Percentiles rank a stretch among this genome's conserved stretches.
phyloP scores from a whole-genome alignment of 352 stramenopile genomes.

The Saprolegnia diclina region DNA sequence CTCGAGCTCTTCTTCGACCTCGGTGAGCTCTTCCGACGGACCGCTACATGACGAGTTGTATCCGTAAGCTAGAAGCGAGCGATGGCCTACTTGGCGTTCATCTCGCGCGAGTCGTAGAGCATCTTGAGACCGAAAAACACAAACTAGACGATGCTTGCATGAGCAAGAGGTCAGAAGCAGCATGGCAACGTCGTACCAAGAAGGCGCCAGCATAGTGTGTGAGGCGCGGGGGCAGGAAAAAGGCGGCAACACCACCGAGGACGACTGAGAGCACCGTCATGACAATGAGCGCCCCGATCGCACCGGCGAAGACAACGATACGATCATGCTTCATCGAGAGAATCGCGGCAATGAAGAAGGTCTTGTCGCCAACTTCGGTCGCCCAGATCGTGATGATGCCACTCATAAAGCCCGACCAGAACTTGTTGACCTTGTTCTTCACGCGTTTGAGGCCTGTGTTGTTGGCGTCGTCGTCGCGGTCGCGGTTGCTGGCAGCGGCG shows the following conservation, averaged over 20 bases:
- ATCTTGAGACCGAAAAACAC: constrained; percentile 96
- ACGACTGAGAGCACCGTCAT: constrained; percentile 98
- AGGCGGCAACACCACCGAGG: constrained; percentile 94
- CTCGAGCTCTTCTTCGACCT: constrained; percentile 81
- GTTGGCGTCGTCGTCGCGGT: neutral
- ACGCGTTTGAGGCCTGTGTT: constrained; percentile 21
- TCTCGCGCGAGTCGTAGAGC: constrained; percentile 79
- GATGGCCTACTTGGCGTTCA: constrained; percentile 53
- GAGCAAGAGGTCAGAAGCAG: neutral
- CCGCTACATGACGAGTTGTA: constrained; percentile 34
- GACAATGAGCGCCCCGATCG: constrained; percentile 91
- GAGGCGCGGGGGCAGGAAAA: constrained; percentile 89
- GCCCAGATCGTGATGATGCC: constrained; percentile 95
- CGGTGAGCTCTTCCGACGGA: constrained; percentile 69
- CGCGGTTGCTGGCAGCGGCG: constrained; percentile 19
- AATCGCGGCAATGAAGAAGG: constrained; percentile 99
- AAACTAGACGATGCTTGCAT: constrained; percentile 63
- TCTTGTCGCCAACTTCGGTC: constrained; percentile 99
- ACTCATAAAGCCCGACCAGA: constrained; percentile 83
- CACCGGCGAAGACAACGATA: constrained; percentile 93
- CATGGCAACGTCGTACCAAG: constrained; percentile 38
- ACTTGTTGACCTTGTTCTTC: constrained; percentile 53
- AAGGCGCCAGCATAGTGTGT: constrained; percentile 96
- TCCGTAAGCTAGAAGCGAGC: neutral
- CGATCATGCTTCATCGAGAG: constrained; percentile 94